Evolutionary conservation across 371 early-diverging fungal species (phyloP).

Genomic region (Encephalitozoon cuniculi): DNA sequence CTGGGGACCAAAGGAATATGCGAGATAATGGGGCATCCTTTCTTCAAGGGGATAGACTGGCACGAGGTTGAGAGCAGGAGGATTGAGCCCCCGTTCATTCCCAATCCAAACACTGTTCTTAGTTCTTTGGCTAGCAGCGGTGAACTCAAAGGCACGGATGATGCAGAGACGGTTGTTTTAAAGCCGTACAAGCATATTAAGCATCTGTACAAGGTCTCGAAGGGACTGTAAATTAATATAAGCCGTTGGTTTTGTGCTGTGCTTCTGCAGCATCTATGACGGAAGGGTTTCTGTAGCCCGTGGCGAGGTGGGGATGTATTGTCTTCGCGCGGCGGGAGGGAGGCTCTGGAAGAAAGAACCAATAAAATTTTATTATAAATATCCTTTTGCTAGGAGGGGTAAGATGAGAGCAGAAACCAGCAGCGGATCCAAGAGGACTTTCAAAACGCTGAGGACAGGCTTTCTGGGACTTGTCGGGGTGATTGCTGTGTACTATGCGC

Average conservation of each 20-base stretch:
- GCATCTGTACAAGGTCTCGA: not conserved
- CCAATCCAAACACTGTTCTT: constrained; percentile 51
- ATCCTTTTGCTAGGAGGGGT: not conserved
- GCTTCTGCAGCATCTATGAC: too few species aligned
- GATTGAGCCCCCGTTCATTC: constrained; percentile 75
- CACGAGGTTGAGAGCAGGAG: constrained; percentile 72
- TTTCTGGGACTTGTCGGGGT: not conserved
- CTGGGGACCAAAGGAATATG: constrained; percentile 66
- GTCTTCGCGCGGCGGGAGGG: too few species aligned
- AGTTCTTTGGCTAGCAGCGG: too few species aligned
- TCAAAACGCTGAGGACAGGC: not conserved
- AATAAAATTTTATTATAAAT: constrained; percentile 3
- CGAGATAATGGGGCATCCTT: constrained; percentile 71
- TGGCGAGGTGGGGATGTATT: not conserved
- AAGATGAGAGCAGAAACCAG: not conserved
- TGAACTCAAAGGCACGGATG: not conserved
- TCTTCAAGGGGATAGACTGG: constrained; percentile 73
- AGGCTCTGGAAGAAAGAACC: not conserved
- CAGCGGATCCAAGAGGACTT: not conserved
- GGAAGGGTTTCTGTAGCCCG: too few species aligned
- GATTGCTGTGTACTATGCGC: not conserved
- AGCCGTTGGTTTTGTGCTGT: too few species aligned
- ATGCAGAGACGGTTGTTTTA: not conserved
- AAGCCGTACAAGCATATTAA: constrained; percentile 10
- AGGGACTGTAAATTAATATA: not conserved